Percentiles rank a stretch among this genome's conserved stretches.
Conservation (phyloP, 2,329 filamentous ascomycete species). For the Talaromyces sp. region DNA sequence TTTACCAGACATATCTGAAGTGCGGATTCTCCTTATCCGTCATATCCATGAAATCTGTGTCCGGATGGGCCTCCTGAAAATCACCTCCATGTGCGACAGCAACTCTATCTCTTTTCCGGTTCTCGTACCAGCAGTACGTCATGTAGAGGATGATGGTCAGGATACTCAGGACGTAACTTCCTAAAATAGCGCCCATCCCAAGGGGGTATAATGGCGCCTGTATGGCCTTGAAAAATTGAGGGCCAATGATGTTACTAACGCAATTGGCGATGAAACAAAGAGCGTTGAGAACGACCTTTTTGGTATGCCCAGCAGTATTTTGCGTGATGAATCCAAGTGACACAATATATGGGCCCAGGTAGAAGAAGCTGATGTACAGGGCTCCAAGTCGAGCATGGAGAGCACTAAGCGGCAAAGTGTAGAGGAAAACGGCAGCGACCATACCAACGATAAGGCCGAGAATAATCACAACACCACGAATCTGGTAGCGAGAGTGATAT, state of each 20-base stretch:
- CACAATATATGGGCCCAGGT: constrained; percentile 50
- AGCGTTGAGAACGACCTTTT: not conserved
- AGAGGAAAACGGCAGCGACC: not conserved
- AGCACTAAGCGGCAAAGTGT: not conserved
- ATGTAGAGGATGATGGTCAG: not conserved
- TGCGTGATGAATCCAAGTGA: not conserved
- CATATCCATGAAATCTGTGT: not conserved
- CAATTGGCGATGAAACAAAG: not conserved
- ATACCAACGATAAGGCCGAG: not conserved
- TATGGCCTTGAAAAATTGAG: not conserved
- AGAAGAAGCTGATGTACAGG: constrained; percentile 46
- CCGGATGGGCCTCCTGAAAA: not conserved
- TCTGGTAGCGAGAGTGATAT: constrained; percentile 43
- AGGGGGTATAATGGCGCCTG: constrained; percentile 41
- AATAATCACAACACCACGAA: not conserved
- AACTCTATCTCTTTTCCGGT: constrained; percentile 47
- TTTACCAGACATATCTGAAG: constrained; percentile 2
- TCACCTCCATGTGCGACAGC: not conserved
- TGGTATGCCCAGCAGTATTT: not conserved
- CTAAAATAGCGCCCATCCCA: not conserved
- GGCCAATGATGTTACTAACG: not conserved
- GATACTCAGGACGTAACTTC: not conserved
- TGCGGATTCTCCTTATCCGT: not conserved
- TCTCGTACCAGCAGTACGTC: constrained; percentile 46
- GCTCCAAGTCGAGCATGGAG: constrained; percentile 15